A percentile compares a stretch with the other conserved stretches of the same genome.
These are phyloP conservation scores for Alternaria gansuensis DNA, from an alignment of 2,329 filamentous ascomycete species.

Conservation along the genomic window DNA sequence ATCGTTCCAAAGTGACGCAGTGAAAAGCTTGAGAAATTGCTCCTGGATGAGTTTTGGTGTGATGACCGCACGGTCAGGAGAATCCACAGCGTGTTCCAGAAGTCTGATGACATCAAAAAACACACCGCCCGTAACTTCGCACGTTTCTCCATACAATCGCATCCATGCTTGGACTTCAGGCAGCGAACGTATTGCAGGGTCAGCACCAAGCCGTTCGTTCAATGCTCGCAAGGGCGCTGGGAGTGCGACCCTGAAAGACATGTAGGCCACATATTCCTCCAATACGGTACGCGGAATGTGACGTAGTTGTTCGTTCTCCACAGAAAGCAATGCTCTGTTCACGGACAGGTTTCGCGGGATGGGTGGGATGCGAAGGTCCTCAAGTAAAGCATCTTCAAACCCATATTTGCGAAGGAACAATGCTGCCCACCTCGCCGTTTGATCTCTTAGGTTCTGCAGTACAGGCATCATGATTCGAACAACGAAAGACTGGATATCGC, in stretches of 20 bases:
- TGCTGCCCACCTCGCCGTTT: constrained; percentile 33
- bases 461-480: constrained; percentile 37
- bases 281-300: constrained; percentile 33
- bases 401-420: constrained; percentile 41
- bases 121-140: not conserved
- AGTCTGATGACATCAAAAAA: constrained; percentile 9
- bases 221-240: constrained; percentile 30
- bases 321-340: constrained; percentile 14
- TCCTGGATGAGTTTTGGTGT: constrained; percentile 27
- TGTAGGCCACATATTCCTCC: constrained; percentile 34
- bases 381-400: constrained; percentile 8
- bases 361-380: constrained; percentile 21
- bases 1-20: constrained; percentile 22
- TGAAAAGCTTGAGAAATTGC: constrained; percentile 31
- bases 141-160: constrained; percentile 27
- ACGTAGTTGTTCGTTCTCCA: not conserved
- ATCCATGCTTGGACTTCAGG: constrained; percentile 37
- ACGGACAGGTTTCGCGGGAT: constrained; percentile 24
- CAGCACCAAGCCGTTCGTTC: constrained; percentile 27
- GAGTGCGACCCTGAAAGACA: constrained; percentile 35
- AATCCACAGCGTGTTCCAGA: not conserved
- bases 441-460: constrained; percentile 22
- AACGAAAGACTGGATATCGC: constrained; percentile 17
- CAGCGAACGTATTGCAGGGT: constrained; percentile 13
- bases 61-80: constrained; percentile 7